A percentile compares a stretch with the other conserved stretches of the same genome.
Evolutionary conservation across 805 yeast genomes (phyloP).

Genomic region (Henningerozyma blattae): DNA sequence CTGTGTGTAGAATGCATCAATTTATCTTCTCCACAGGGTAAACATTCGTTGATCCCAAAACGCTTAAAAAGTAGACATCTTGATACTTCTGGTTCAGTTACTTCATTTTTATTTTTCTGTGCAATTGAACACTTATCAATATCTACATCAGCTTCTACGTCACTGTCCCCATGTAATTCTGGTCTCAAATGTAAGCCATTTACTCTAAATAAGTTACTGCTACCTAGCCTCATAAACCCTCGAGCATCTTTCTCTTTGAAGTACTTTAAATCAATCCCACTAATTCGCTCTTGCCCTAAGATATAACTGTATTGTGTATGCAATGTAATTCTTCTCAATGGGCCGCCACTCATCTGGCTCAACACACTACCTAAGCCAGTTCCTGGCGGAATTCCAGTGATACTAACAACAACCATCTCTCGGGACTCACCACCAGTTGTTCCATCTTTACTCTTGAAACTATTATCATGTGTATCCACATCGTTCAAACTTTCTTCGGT

Average conservation of each 20-base stretch:
- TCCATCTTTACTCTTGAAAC: background rate
- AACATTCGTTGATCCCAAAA: slow-evolving; percentile 10
- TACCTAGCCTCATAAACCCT: slow-evolving; percentile 38
- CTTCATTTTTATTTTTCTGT: too few relatives aligned
- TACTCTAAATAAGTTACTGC: slow-evolving; percentile 41
- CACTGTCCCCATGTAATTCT: slow-evolving; percentile 30
- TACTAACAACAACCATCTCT: too few relatives aligned
- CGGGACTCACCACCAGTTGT: too few relatives aligned
- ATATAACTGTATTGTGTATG: slow-evolving; percentile 6
- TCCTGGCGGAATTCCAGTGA: too few relatives aligned
- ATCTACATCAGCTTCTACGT: background rate
- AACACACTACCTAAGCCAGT: slow-evolving; percentile 40
- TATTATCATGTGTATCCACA: background rate
- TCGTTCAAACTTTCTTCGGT: background rate
- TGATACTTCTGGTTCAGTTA: slow-evolving; percentile 2
- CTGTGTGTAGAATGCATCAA: too few relatives aligned
- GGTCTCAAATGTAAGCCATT: slow-evolving; percentile 43
- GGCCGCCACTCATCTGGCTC: slow-evolving; percentile 56
- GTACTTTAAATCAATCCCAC: slow-evolving; percentile 38
- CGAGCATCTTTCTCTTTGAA: slow-evolving; percentile 40
- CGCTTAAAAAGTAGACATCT: slow-evolving; percentile 4
- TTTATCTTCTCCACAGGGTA: too few relatives aligned
- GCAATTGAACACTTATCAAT: background rate
- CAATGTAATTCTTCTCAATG: slow-evolving; percentile 40
- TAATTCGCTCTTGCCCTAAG: slow-evolving; percentile 12